phyloP scores from a whole-genome alignment of 148 eudicot genomes.

The Amaranthus cruentus region DNA sequence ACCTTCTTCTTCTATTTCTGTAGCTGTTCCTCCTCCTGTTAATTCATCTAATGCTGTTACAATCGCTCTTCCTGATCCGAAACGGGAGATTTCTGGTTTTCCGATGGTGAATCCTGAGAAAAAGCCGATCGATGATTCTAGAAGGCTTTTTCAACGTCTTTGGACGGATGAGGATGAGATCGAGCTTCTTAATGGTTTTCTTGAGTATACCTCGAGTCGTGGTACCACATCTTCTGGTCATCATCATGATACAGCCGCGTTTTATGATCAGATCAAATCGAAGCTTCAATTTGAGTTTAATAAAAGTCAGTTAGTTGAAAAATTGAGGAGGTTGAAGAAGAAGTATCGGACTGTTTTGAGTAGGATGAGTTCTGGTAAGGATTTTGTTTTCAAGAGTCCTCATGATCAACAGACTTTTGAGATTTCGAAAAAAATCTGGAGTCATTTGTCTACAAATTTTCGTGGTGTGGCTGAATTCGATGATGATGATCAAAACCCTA shows the following conservation, averaged over 20 bases:
- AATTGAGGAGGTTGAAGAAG: slow-evolving; percentile 80
- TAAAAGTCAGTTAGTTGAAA: slow-evolving; percentile 88
- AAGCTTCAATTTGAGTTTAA: slow-evolving; percentile 83
- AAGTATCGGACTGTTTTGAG: slow-evolving; percentile 64
- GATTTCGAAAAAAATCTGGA: slow-evolving; percentile 78
- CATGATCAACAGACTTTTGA: slow-evolving; percentile 89
- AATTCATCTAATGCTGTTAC: slow-evolving; percentile 14
- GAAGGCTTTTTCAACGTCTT: slow-evolving; percentile 69
- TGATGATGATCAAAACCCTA: slow-evolving; percentile 52
- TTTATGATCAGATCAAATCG: slow-evolving; percentile 80
- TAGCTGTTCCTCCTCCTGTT: slow-evolving; percentile 9
- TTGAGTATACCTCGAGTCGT: slow-evolving; percentile 49
- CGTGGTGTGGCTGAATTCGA: slow-evolving; percentile 34
- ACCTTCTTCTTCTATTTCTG: slow-evolving; percentile 6
- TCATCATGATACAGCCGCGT: slow-evolving; percentile 78
- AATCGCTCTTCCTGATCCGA: slow-evolving; percentile 27
- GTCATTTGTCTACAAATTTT: slow-evolving; percentile 21
- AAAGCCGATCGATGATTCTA: slow-evolving; percentile 59
- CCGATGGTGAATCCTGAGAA: slow-evolving; percentile 23
- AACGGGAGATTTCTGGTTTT: slow-evolving; percentile 13
- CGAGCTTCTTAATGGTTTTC: slow-evolving; percentile 79
- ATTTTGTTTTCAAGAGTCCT: slow-evolving; percentile 67
- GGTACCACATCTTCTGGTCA: slow-evolving; percentile 52
- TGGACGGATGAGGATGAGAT: slow-evolving; percentile 98
- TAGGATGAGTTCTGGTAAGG: slow-evolving; percentile 63